These are phyloP conservation scores for Cytospora leucostoma DNA, from an alignment of 2,329 filamentous ascomycete genomes.

Conservation along the genomic window DNA sequence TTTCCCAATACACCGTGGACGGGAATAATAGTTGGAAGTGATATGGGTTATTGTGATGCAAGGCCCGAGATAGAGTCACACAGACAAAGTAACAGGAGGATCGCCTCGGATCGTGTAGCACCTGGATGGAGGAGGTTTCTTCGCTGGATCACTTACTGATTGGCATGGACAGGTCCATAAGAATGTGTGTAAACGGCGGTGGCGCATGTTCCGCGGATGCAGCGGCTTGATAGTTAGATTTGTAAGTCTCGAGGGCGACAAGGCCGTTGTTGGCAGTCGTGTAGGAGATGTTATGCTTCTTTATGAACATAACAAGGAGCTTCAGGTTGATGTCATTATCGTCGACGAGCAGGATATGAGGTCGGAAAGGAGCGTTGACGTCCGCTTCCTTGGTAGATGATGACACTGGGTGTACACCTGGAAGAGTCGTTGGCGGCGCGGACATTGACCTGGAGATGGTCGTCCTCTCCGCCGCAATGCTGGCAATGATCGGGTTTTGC, in stretches of 20 bases:
- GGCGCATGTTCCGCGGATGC: not conserved
- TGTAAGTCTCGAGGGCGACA: constrained; percentile 49
- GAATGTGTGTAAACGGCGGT: constrained; percentile 38
- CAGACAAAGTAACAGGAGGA: not conserved
- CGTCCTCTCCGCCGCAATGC: not conserved
- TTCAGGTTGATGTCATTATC: constrained; percentile 47
- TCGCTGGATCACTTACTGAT: constrained; percentile 34
- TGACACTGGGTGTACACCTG: not conserved
- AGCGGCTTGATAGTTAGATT: constrained; percentile 31
- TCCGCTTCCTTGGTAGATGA: not conserved
- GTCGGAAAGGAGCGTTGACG: constrained; percentile 3
- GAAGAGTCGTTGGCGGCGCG: constrained; percentile 2
- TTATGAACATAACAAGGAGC: constrained; percentile 45
- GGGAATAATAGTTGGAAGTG: not conserved
- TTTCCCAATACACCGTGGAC: not conserved
- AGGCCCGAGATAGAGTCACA: not conserved
- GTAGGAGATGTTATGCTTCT: constrained; percentile 44
- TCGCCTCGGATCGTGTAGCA: not conserved
- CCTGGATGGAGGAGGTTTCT: not conserved
- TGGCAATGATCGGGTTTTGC: not conserved
- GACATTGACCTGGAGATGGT: constrained; percentile 11
- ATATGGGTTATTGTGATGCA: not conserved
- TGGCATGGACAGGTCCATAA: constrained; percentile 58
- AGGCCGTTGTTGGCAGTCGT: constrained; percentile 49
- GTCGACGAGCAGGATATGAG: constrained; percentile 42